Base-by-base conservation (phyloP, 176 grass and related monocot genomes). In the Musa itinerans region DNA sequence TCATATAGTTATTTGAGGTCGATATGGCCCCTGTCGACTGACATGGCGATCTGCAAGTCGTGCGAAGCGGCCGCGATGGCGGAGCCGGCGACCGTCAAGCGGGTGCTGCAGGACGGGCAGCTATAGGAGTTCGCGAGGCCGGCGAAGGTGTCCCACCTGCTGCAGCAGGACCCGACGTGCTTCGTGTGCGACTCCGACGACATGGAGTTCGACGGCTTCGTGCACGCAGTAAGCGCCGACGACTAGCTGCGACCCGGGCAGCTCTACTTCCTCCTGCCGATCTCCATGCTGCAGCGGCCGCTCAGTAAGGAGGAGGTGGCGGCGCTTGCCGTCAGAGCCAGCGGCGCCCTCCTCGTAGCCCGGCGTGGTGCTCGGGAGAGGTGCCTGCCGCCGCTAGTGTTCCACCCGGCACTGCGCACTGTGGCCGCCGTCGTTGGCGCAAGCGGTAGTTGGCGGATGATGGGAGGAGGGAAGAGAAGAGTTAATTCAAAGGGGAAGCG, bases 171-270 rank as follows among this genome's bases (percentile, higher is more conserved):
- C 10, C 73, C 85, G 52, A 52, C 50, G 25, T 83, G 83, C 57
- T 96, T 96, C 80, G 74, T 96, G 49, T 96, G 92, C 73, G 92
- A 96, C 65, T 87, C 92, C 3, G 89, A 96, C 58, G 85, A 22
- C 74, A 87, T 96, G 72, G 92, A 80, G 54, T 81, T 96, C 69
- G 82, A 89, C 57, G 83, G 82, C 0, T 51, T 69, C 71, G 56
- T 96, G 14, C 63, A 54, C 2, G 84, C 77, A 54, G 69, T 82
- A 3, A 59, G n/a, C 1, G 63, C n/a, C 8, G 64, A 34, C 50
- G 87, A 84, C 52, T 81, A 86, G 74, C 75, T 96, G 52, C 68
- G 76, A 74, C 78, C 79, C 10, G 92, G 89, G 50, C 86, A 96
- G 82, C 89, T 96, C 75, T 96, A 96, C 76, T 96, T 96, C 82